A percentile compares a stretch with the other conserved stretches of the same genome.
phyloP scores from a whole-genome alignment of 306 rosid species.

The Rosa chinensis region DNA sequence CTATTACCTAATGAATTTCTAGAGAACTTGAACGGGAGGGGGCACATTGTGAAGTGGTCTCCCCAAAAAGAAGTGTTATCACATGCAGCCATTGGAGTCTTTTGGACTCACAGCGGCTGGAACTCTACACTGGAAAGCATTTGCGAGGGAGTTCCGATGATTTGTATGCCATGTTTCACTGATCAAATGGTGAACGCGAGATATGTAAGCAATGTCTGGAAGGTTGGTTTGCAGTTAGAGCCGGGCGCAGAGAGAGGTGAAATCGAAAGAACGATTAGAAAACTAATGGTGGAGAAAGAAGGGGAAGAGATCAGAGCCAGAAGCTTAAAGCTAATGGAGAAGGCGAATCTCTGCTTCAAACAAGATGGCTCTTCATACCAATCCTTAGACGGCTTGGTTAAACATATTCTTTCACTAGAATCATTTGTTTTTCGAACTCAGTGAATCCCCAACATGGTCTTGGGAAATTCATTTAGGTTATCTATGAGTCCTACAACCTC shows the following conservation, averaged over 20 bases:
- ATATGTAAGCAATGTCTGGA: slow-evolving; percentile 59
- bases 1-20: slow-evolving; percentile 44
- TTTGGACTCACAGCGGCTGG: slow-evolving; percentile 76
- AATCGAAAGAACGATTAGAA: slow-evolving; percentile 43
- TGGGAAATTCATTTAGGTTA: background rate
- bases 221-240: slow-evolving; percentile 45
- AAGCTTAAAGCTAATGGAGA: slow-evolving; percentile 40
- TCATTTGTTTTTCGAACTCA: slow-evolving; percentile 7
- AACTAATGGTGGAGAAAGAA: slow-evolving; percentile 41
- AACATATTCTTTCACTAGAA: slow-evolving; percentile 22
- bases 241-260: slow-evolving; percentile 41
- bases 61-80: slow-evolving; percentile 60
- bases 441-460: background rate
- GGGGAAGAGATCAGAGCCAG: slow-evolving; percentile 40
- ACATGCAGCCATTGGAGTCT: slow-evolving; percentile 52
- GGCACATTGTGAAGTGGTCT: slow-evolving; percentile 66
- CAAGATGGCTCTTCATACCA: slow-evolving; percentile 29
- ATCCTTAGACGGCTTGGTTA: slow-evolving; percentile 29
- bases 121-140: slow-evolving; percentile 68
- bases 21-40: slow-evolving; percentile 46
- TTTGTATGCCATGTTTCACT: slow-evolving; percentile 51
- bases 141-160: slow-evolving; percentile 75
- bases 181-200: slow-evolving; percentile 66
- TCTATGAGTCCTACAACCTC: background rate
- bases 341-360: slow-evolving; percentile 26